Conservation (phyloP, 2,329 filamentous ascomycete species). For the Trichoderma harzianum region DNA sequence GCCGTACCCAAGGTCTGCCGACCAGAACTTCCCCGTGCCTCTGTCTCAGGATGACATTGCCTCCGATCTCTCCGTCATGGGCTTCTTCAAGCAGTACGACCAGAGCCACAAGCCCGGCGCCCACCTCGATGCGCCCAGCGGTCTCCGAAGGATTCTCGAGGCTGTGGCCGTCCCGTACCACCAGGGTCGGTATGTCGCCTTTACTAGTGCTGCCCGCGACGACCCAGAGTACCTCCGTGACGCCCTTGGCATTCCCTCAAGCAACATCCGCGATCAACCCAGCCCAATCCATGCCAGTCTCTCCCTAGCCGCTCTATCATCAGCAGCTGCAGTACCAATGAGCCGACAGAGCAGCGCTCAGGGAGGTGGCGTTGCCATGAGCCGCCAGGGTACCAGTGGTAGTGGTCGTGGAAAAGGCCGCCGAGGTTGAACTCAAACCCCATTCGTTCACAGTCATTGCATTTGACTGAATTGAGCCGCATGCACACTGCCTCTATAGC, state of each 20-base stretch:
- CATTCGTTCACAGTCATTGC: background rate
- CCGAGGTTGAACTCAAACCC: constrained; percentile 28
- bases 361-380: constrained; percentile 56
- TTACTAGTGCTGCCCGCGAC: constrained; percentile 43
- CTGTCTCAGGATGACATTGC: constrained; percentile 51
- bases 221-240: constrained; percentile 50
- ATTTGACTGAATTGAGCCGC: background rate
- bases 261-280: constrained; percentile 42
- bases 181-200: constrained; percentile 48
- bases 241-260: constrained; percentile 46
- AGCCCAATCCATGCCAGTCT: constrained; percentile 28
- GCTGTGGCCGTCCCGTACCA: constrained; percentile 48
- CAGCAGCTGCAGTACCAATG: constrained; percentile 47
- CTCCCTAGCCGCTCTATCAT: constrained; percentile 29
- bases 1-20: constrained; percentile 51
- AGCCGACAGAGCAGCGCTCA: constrained; percentile 53
- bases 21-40: constrained; percentile 54
- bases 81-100: constrained; percentile 55
- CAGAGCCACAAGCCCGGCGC: constrained; percentile 50
- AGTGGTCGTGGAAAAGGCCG: constrained; percentile 48
- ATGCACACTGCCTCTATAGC: background rate
- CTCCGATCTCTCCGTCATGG: constrained; percentile 57
- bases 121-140: constrained; percentile 53
- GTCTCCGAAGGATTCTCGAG: constrained; percentile 55
- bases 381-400: constrained; percentile 49